Percentiles rank a stretch among this genome's conserved stretches.
phyloP scores from a whole-genome alignment of 495 filamentous ascomycete species.

The Talaromyces nanjingensis region DNA sequence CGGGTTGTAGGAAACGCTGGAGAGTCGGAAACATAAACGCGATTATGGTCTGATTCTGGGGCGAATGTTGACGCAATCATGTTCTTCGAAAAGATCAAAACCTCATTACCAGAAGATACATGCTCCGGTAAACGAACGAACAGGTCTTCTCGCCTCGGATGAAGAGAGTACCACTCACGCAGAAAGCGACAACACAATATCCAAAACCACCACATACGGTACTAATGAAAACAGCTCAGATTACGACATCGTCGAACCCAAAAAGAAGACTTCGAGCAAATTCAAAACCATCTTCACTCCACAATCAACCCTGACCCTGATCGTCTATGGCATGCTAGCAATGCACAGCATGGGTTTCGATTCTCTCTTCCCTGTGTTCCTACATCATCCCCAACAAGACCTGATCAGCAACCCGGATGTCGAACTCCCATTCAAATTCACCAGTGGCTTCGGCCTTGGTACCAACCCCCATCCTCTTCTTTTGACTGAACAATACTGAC shows the following conservation, averaged over 20 bases:
- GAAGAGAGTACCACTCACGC: background rate
- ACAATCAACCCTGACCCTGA: slow-evolving; percentile 69
- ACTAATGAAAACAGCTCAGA: background rate
- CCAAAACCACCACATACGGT: background rate
- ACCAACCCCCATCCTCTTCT: slow-evolving; percentile 15
- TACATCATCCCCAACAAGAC: slow-evolving; percentile 61
- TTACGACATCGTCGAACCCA: background rate
- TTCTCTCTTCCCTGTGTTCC: slow-evolving; percentile 72
- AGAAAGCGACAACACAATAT: background rate
- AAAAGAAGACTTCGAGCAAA: slow-evolving; percentile 32
- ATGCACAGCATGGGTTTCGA: slow-evolving; percentile 74
- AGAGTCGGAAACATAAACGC: slow-evolving; percentile 49
- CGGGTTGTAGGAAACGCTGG: slow-evolving; percentile 59
- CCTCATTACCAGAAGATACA: slow-evolving; percentile 12
- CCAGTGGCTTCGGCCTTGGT: slow-evolving; percentile 67
- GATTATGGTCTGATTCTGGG: slow-evolving; percentile 70
- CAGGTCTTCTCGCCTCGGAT: slow-evolving; percentile 5
- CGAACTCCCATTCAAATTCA: slow-evolving; percentile 68
- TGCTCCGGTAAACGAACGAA: slow-evolving; percentile 32
- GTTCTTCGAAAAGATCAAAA: slow-evolving; percentile 17
- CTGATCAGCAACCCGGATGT: slow-evolving; percentile 48
- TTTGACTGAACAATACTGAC: too few relatives aligned
- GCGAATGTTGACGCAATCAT: slow-evolving; percentile 29
- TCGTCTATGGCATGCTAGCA: slow-evolving; percentile 68
- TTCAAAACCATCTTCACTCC: slow-evolving; percentile 62